Conservation (phyloP, 768 basidiomycete species). For the Phylloporus arenicola region DNA sequence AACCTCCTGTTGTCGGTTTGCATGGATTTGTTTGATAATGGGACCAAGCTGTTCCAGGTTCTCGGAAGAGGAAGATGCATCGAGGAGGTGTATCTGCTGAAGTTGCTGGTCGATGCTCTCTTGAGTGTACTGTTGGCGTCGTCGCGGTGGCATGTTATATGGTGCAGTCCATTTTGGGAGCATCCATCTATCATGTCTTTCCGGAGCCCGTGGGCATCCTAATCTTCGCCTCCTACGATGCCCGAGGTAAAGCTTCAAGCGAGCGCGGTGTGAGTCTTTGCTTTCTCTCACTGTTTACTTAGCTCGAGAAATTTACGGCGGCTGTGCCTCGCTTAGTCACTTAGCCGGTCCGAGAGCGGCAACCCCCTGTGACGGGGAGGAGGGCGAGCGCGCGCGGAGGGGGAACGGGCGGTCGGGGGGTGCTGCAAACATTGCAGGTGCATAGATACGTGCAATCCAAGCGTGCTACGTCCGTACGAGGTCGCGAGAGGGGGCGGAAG, state of each 20-base stretch:
- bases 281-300: background rate
- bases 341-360: no score
- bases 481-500: no score
- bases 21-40: conserved; percentile 89
- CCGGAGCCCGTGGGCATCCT: background rate
- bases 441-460: no score
- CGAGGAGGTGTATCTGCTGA: conserved; percentile 85
- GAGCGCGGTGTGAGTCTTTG: conserved; percentile 35
- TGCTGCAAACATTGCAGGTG: no score
- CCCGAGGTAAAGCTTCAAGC: conserved; percentile 32
- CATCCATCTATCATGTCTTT: background rate
- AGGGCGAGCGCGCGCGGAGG: no score
- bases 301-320: no score
- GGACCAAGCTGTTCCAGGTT: conserved; percentile 95
- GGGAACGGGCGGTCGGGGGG: no score
- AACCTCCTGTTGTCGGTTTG: conserved; percentile 80
- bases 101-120: conserved; percentile 86
- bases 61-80: conserved; percentile 83
- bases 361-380: no score
- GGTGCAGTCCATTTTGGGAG: conserved; percentile 11
- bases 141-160: conserved; percentile 64
- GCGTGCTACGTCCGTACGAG: no score
- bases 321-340: no score
- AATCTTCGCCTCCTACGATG: conserved; percentile 23
- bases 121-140: conserved; percentile 68